Base-by-base conservation (phyloP, 805 yeast genomes). In the Debaryomyces prosopidis region DNA sequence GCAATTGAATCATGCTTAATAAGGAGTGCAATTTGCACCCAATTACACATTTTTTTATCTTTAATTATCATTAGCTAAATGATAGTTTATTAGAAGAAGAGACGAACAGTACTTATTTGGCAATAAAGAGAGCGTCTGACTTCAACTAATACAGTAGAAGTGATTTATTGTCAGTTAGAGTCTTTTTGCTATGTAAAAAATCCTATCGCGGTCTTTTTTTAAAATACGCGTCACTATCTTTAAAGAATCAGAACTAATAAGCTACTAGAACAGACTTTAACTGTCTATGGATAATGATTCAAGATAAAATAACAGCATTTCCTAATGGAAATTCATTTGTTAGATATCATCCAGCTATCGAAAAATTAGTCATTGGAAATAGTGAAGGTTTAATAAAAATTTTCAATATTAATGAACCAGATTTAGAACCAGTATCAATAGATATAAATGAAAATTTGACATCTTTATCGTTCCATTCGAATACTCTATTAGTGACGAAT, bases 341-440 rank as follows among this genome's bases (percentile, higher is more conserved):
- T 1, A 49, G 52, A 19, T 63, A 57, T 45, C 49, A 55, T 40
- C 5, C 43, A 43, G 44, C 19, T 30, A 42, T 59, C 23, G 60
- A 57, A 43, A 68, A 53, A n/a, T 57, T 82, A 3, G 65, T 74
- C 28, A 80, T 76, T 2, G 81, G 79, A n/a, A 81, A 80, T 47
- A 73, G 79, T 49, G 71, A 68, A 26, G 84, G 86, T 1, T 58
- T 82, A 18, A 60, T 77, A 31, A 84, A 82, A 58, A 68, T 80
- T 14, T 73, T 82, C 51, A 68, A 75, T 44, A 50, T 72, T 11
- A 59, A 66, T 37, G 71, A 73, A 19, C 75, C 80, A 0, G 81
- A 81, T 38, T 71, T 77, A 42, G 89, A 84, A 58, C 89, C 89
- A 2, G 78, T 71, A 20, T 74, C 84, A 5, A 51, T 82, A 7